These are phyloP conservation scores for Tetracladium setigerum DNA, from an alignment of 495 filamentous ascomycete genomes.

Conservation along the genomic window DNA sequence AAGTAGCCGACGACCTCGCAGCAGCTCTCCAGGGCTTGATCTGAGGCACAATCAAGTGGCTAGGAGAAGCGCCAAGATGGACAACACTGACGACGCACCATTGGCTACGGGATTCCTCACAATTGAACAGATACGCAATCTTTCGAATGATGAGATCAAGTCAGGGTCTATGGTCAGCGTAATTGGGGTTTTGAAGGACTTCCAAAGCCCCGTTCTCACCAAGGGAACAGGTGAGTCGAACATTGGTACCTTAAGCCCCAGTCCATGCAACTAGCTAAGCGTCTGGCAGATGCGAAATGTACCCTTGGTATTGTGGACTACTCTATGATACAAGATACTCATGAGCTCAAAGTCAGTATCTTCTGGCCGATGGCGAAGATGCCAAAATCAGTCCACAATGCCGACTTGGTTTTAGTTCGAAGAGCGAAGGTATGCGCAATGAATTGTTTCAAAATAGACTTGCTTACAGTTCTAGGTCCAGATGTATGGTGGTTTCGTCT, in stretches of 20 bases:
- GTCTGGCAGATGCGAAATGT: slow-evolving; percentile 17
- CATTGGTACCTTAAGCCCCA: background rate
- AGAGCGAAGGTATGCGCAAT: slow-evolving; percentile 28
- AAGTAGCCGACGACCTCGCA: slow-evolving; percentile 6
- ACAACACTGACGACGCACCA: slow-evolving; percentile 9
- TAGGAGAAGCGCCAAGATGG: slow-evolving; percentile 22
- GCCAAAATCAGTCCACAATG: slow-evolving; percentile 25
- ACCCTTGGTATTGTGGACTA: slow-evolving; percentile 15
- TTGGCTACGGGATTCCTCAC: slow-evolving; percentile 11
- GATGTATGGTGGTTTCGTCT: slow-evolving; percentile 20
- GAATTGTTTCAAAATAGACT: background rate
- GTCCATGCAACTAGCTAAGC: background rate
- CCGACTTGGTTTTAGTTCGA: slow-evolving; percentile 35
- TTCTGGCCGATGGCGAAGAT: slow-evolving; percentile 34
- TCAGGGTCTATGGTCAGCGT: slow-evolving; percentile 30
- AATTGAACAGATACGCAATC: slow-evolving; percentile 11
- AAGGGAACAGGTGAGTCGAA: slow-evolving; percentile 30
- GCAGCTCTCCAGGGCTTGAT: slow-evolving; percentile 31
- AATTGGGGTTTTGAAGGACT: slow-evolving; percentile 43
- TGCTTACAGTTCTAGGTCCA: slow-evolving; percentile 20
- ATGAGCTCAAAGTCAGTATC: slow-evolving; percentile 30
- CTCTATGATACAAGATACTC: slow-evolving; percentile 23
- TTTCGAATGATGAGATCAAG: slow-evolving; percentile 1
- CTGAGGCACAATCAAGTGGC: slow-evolving; percentile 13
- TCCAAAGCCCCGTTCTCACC: slow-evolving; percentile 32